Evolutionary conservation across 805 yeast species (phyloP), one percentile per base, ranked within the genome.

Genomic region (Kluyveromyces aestuarii): DNA sequence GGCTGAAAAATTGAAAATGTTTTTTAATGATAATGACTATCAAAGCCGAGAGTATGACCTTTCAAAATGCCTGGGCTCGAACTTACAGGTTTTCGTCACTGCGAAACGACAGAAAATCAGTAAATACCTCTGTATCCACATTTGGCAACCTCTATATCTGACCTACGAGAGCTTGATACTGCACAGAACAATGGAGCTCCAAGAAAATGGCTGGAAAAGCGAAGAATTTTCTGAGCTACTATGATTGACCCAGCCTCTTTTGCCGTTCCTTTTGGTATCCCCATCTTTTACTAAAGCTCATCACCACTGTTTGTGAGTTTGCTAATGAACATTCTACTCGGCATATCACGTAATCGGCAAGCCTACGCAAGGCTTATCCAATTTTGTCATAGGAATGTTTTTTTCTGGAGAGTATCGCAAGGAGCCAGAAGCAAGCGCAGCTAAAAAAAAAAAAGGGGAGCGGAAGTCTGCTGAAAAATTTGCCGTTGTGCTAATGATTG

Each of bases 1-100:
- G 6, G 27, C 27, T 10, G 47, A 49, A 37, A 54, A 53, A 19
- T 30, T 57, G 21, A 41, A 45, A 7, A 48, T 51, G 27, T 58
- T 58, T 45, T 48, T 52, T 50, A 52, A 44, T 37, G 41, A 14
- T 27, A 16, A 35, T 4, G 27, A 16, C 40, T 19, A 10, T 33
- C 16, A 19, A 17, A 42, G 37, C n/a, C 41, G 30, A 21, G 40
- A 40, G 2, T 37, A 36, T 27, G 43, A 47, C 14, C 40, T 50
- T 14, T 21, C 39, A 2, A 16, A 21, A 11, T 43, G 45, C 19
- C n/a, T 43, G 13, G 45, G 39, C n/a, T 33, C 39, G 14, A 8
- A 11, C n/a, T n/a, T 43, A 4, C 19, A 43, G 11, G 14, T 43
- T 11, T 11, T 38, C 10, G 6, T 43, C 17, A 33, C 36, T 13